Base-by-base conservation (phyloP, 1,139 yeast genomes). In the Geotrichum aggregatum region DNA sequence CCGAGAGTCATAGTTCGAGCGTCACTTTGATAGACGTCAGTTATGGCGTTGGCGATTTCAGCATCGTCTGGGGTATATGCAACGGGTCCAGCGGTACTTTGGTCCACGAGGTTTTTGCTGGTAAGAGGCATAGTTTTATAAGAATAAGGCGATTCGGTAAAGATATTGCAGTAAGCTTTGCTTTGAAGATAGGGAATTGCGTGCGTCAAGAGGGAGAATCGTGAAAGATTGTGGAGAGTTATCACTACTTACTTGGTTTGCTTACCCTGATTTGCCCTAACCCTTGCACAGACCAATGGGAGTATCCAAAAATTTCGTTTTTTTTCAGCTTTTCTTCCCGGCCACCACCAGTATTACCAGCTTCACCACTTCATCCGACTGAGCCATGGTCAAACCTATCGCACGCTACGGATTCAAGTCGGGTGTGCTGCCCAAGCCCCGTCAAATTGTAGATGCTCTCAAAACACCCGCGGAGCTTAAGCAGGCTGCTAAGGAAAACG, bases 351-450 rank as follows among this genome's bases (percentile, higher is more conserved):
- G 13, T 22, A 40, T 40, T 11, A 3, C 13, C 41, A 38, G n/a
- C 6, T 16, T 2, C 41, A 8, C 3, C 41, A 10, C 22, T 19
- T 36, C 35, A 14, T 4, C 7, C n/a, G n/a, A n/a, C n/a, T n/a
- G n/a, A n/a, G 35, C 19, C 42, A 76, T 76, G 79, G 77, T 76
- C 55, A 75, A 73, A 60, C 72, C 76, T 50, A 67, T 70, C 31
- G 73, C 76, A 11, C 74, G 72, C 57, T 71, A 68, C 56, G 79
- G 79, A 2, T 72, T 71, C 58, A 85, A 85, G 71, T 84, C 94
- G 51, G 96, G 97, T 66, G 74, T 87, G 47, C 76, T 89, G 60
- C 97, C 97, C 49, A 76, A 73, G 54, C 82, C 86, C 13, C 82
- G 95, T 64, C 81, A 84, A 38, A 76, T 80, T 50, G 79, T 83